phyloP scores from a whole-genome alignment of 345 rosid genomes.

The Heritiera littoralis region DNA sequence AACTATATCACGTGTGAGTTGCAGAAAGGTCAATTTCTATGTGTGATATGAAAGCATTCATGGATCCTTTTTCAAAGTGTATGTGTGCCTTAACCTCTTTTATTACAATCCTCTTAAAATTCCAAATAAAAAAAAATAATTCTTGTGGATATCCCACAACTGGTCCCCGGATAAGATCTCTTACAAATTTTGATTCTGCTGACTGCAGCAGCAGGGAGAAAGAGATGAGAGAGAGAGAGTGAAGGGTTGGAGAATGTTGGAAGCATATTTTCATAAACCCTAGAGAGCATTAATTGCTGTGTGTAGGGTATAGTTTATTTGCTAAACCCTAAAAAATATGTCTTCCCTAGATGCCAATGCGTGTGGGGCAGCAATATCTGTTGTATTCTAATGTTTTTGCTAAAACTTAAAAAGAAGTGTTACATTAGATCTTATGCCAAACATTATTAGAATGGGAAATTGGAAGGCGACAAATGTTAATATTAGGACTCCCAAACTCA shows the following conservation, averaged over 20 bases:
- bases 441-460: background rate
- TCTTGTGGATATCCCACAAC: constrained; percentile 14
- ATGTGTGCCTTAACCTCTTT: background rate
- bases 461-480: background rate
- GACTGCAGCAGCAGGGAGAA: background rate
- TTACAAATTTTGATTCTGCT: constrained; percentile 7
- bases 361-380: background rate
- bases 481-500: background rate
- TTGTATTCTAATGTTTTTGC: background rate
- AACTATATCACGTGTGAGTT: constrained; percentile 33
- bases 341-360: constrained; percentile 6
- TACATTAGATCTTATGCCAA: background rate
- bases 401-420: constrained; percentile 6
- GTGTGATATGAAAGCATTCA: background rate
- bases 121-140: background rate
- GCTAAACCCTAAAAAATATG: background rate
- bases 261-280: constrained; percentile 6
- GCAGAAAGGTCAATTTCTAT: constrained; percentile 24
- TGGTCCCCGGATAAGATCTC: constrained; percentile 32
- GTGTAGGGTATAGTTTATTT: constrained; percentile 7
- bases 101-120: background rate
- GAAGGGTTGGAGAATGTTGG: constrained; percentile 18
- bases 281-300: background rate
- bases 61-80: constrained; percentile 11
- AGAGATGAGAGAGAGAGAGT: background rate